These are phyloP conservation scores for Epichloe festucae DNA, from an alignment of 2,329 filamentous ascomycete genomes.

Conservation along the genomic window DNA sequence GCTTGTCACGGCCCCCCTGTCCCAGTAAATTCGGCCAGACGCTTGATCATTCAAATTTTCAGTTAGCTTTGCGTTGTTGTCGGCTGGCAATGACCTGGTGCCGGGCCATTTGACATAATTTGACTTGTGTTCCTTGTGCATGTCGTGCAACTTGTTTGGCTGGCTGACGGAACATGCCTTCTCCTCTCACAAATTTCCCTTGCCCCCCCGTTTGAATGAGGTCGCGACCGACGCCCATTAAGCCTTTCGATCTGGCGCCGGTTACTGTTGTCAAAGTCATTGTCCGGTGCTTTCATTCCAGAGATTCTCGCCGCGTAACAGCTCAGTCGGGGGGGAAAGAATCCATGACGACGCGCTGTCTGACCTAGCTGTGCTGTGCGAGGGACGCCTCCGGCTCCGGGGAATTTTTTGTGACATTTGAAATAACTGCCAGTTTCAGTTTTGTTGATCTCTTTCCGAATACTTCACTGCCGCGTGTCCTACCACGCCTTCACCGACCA, in stretches of 20 bases:
- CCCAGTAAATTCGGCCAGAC: neutral
- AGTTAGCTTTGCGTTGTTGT: neutral
- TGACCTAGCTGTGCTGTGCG: too few species aligned
- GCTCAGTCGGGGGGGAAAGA: neutral
- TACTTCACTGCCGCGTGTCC: neutral
- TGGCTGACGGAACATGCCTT: neutral
- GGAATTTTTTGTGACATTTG: neutral
- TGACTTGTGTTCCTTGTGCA: too few species aligned
- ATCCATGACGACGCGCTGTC: neutral
- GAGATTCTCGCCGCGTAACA: neutral
- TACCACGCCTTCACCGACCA: neutral
- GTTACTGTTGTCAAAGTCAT: neutral
- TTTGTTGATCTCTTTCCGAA: neutral
- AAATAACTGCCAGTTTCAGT: neutral
- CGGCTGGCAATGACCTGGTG: too few species aligned
- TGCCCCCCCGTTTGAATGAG: neutral
- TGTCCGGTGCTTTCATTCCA: constrained; percentile 1
- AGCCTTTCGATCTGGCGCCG: neutral
- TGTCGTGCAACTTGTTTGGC: neutral
- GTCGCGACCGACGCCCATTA: neutral
- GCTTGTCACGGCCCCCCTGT: neutral
- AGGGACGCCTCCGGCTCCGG: neutral
- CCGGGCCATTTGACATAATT: too few species aligned
- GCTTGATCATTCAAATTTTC: neutral
- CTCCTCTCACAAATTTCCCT: neutral